phyloP scores from a whole-genome alignment of 2,329 filamentous ascomycete genomes.

The Aspergillus sp. region DNA sequence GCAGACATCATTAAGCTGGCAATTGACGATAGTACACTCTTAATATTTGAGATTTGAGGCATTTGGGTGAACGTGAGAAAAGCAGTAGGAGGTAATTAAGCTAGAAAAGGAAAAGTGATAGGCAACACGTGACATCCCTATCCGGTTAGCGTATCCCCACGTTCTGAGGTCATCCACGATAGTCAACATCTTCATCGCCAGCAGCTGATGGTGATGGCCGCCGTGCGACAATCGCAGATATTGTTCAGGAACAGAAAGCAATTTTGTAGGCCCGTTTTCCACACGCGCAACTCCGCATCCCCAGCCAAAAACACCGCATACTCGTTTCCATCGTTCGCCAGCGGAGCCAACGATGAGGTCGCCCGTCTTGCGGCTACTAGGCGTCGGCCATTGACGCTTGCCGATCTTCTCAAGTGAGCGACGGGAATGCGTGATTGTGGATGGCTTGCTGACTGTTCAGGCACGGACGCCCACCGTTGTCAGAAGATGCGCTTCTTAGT shows the following conservation, averaged over 20 bases:
- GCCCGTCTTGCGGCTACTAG: conserved; percentile 68
- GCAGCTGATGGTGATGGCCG: conserved; percentile 12
- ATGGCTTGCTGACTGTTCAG: conserved; percentile 25
- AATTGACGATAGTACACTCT: too few relatives aligned
- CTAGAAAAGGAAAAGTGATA: too few relatives aligned
- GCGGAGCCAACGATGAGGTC: conserved; percentile 67
- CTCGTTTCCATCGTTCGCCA: conserved; percentile 41
- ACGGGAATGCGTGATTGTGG: conserved; percentile 41
- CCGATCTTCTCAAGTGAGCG: conserved; percentile 76
- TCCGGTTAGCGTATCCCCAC: background rate
- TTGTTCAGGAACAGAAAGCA: conserved; percentile 6
- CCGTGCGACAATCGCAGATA: conserved; percentile 9
- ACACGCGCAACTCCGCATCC: conserved; percentile 13
- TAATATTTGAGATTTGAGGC: too few relatives aligned
- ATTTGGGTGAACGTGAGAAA: too few relatives aligned
- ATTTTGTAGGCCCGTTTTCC: background rate
- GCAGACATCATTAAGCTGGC: too few relatives aligned
- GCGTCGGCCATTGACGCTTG: conserved; percentile 74
- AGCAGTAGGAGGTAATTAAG: too few relatives aligned
- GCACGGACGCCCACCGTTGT: conserved; percentile 77
- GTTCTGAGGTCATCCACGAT: conserved; percentile 13
- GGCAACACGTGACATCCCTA: background rate
- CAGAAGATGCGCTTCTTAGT: conserved; percentile 68
- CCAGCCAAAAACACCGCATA: conserved; percentile 27
- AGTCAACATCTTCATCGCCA: conserved; percentile 5